Evolutionary conservation across 495 filamentous ascomycete species (phyloP).

Genomic region (Penicillium lagena): DNA sequence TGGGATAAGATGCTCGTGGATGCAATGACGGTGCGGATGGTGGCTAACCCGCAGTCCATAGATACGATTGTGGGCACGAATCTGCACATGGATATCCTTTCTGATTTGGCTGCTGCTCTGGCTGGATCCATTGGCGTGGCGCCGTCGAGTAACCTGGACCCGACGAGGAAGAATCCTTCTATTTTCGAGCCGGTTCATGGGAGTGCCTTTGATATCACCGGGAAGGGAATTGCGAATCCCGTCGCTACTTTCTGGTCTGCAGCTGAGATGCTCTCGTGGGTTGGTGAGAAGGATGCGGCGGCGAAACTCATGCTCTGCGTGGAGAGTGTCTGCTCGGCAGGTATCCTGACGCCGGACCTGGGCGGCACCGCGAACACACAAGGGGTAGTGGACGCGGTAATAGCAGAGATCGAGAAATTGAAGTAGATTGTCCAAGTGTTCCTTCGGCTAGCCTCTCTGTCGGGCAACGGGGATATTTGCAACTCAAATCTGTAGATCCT

Average conservation of each 20-base stretch:
- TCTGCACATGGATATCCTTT: constrained; percentile 45
- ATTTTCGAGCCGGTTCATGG: constrained; percentile 61
- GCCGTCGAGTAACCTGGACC: constrained; percentile 52
- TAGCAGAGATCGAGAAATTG: constrained; percentile 39
- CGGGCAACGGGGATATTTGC: too few species aligned
- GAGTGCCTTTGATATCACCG: constrained; percentile 58
- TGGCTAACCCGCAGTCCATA: constrained; percentile 36
- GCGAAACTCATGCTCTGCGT: constrained; percentile 45
- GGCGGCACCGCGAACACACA: constrained; percentile 43
- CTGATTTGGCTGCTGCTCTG: constrained; percentile 43
- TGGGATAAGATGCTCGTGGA: constrained; percentile 48
- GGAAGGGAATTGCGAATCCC: constrained; percentile 59
- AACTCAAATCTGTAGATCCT: too few species aligned
- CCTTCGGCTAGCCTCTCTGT: too few species aligned
- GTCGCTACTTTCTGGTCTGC: constrained; percentile 60
- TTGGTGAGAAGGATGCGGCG: constrained; percentile 47
- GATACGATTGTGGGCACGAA: constrained; percentile 49
- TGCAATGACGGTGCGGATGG: constrained; percentile 47
- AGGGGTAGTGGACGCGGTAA: constrained; percentile 51
- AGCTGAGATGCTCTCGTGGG: constrained; percentile 57
- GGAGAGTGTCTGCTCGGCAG: constrained; percentile 47
- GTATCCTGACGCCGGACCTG: constrained; percentile 50
- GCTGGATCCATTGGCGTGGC: constrained; percentile 45
- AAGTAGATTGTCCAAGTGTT: not conserved
- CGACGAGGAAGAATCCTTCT: constrained; percentile 46